Percentiles rank a stretch among this genome's conserved stretches.
phyloP scores from a whole-genome alignment of 352 stramenopile genomes.

The Phytophthora sp. region DNA sequence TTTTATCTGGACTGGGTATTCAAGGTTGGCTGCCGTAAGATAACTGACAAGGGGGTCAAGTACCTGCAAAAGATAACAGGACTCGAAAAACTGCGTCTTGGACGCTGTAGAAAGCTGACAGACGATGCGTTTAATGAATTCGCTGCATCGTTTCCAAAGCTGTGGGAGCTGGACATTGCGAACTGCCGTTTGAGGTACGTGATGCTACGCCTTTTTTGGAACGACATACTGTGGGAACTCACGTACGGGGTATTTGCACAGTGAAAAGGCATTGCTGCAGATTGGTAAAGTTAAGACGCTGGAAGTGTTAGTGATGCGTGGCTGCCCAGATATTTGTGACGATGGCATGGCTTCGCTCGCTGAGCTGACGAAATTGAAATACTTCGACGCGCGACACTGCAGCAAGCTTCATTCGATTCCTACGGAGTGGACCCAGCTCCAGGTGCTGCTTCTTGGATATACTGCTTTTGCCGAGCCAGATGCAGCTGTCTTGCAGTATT shows the following conservation, averaged over 20 bases:
- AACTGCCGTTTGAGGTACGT: conserved; percentile 57
- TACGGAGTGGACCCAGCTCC: conserved; percentile 57
- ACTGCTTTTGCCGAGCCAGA: conserved; percentile 73
- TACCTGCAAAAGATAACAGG: conserved; percentile 45
- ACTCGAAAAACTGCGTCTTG: conserved; percentile 62
- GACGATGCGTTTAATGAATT: conserved; percentile 55
- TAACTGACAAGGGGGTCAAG: conserved; percentile 65
- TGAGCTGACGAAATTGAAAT: conserved; percentile 42
- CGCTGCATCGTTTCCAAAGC: conserved; percentile 36
- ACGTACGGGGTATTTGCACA: conserved; percentile 22
- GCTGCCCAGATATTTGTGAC: conserved; percentile 44
- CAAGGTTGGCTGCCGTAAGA: conserved; percentile 54
- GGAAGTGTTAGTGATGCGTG: conserved; percentile 52
- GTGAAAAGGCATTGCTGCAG: conserved; percentile 34
- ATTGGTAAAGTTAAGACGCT: conserved; percentile 45
- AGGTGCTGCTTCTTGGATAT: conserved; percentile 62
- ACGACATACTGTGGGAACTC: too few species aligned
- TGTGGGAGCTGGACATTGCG: conserved; percentile 60
- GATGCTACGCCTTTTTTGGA: too few species aligned
- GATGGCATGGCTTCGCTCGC: conserved; percentile 39
- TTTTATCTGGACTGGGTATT: too few species aligned
- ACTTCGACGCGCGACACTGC: conserved; percentile 80
- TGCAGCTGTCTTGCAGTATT: conserved; percentile 53
- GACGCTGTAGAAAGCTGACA: conserved; percentile 58
- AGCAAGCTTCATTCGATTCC: conserved; percentile 56